Percentiles rank a stretch among this genome's conserved stretches.
Evolutionary conservation across 331 rosid species (phyloP).

Genomic region (Erythrophleum ivorense): DNA sequence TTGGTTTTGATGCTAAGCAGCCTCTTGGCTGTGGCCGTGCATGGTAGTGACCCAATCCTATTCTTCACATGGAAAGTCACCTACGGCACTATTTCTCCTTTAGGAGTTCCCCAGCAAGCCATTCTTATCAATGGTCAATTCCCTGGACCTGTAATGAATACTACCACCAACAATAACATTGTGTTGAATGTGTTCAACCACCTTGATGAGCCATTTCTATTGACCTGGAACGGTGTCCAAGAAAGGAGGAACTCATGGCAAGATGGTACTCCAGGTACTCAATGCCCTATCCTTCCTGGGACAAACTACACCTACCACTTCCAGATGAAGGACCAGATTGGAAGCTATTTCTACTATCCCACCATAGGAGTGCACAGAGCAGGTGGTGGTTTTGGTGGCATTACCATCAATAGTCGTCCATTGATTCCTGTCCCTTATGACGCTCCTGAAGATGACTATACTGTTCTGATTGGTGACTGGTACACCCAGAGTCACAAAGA

Average conservation of each 20-base stretch:
- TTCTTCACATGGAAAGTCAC: slow-evolving; percentile 47
- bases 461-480: slow-evolving; percentile 75
- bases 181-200: slow-evolving; percentile 59
- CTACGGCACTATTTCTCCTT: not conserved
- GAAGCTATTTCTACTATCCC: slow-evolving; percentile 70
- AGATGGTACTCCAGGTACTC: slow-evolving; percentile 64
- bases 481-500: slow-evolving; percentile 54
- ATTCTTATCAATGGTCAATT: not conserved
- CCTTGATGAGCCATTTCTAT: slow-evolving; percentile 71
- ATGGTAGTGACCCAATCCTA: slow-evolving; percentile 65
- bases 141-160: slow-evolving; percentile 55
- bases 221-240: slow-evolving; percentile 79
- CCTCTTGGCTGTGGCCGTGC: slow-evolving; percentile 32
- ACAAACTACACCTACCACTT: slow-evolving; percentile 68
- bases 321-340: slow-evolving; percentile 88
- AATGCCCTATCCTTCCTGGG: slow-evolving; percentile 69
- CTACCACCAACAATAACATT: slow-evolving; percentile 71
- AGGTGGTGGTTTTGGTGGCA: slow-evolving; percentile 72
- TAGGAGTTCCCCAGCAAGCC: not conserved
- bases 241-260: slow-evolving; percentile 78
- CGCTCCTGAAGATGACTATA: slow-evolving; percentile 70
- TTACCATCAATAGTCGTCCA: slow-evolving; percentile 61
- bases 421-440: slow-evolving; percentile 77
- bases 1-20: slow-evolving; percentile 9
- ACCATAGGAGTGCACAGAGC: slow-evolving; percentile 59